Conservation (phyloP, 345 rosid genomes). For the Cardiospermum halicacabum region DNA sequence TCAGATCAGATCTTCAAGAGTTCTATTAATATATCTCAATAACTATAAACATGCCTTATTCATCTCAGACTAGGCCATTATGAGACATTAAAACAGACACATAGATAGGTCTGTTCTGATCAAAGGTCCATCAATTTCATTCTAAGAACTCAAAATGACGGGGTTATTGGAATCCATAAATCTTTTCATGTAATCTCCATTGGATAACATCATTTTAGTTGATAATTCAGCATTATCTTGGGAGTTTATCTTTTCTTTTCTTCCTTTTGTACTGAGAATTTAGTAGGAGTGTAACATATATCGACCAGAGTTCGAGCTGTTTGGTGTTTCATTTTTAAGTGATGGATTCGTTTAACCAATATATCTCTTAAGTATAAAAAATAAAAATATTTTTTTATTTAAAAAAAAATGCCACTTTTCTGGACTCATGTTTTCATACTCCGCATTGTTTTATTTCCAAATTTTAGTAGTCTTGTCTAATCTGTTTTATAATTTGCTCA, state of each 20-base stretch:
- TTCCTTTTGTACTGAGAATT: background rate
- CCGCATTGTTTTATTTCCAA: background rate
- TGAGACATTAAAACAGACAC: no score
- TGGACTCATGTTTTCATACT: background rate
- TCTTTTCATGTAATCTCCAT: background rate
- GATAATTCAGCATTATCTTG: background rate
- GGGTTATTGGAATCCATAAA: background rate
- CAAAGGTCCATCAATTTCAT: no score
- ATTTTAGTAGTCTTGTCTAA: background rate
- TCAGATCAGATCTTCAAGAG: no score
- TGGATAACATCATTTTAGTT: background rate
- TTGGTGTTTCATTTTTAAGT: background rate
- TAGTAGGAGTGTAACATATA: background rate
- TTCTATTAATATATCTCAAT: no score
- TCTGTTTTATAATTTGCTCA: background rate
- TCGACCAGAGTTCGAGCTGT: conserved; percentile 2
- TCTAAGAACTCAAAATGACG: background rate
- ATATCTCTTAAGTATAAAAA: no score
- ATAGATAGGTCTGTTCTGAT: no score
- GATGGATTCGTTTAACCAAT: no score
- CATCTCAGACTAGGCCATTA: no score
- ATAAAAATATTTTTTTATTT: no score
- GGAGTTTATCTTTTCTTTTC: background rate
- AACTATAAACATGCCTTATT: no score
- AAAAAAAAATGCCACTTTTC: no score